Evolutionary conservation across 2,329 filamentous ascomycete species (phyloP).

Genomic region (Malbranchea cinnamomea): DNA sequence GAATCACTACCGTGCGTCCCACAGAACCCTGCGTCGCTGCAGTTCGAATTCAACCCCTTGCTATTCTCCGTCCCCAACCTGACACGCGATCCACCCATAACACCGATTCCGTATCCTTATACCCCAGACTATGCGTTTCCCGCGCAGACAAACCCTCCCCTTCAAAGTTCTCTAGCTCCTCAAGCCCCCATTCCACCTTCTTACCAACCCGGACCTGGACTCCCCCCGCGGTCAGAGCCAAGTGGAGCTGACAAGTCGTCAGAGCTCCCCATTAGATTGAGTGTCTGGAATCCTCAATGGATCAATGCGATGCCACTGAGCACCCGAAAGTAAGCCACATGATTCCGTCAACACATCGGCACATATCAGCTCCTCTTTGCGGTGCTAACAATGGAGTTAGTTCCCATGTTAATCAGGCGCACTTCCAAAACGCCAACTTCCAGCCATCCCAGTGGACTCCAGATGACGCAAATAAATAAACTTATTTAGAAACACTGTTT

Average conservation of each 20-base stretch:
- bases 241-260: slow-evolving; percentile 16
- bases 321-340: slow-evolving; percentile 23
- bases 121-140: slow-evolving; percentile 3
- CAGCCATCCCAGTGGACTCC: slow-evolving; percentile 32
- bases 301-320: slow-evolving; percentile 26
- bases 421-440: slow-evolving; percentile 32
- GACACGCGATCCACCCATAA: slow-evolving; percentile 23
- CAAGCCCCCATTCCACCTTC: slow-evolving; percentile 14
- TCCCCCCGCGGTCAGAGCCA: slow-evolving; percentile 16
- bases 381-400: slow-evolving; percentile 17
- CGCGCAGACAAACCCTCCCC: slow-evolving; percentile 1
- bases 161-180: slow-evolving; percentile 5
- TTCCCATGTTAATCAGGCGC: slow-evolving; percentile 30
- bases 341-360: no score
- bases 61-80: slow-evolving; percentile 28
- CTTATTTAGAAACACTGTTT: no score
- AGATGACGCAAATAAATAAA: slow-evolving; percentile 22
- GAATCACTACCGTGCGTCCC: slow-evolving; percentile 24
- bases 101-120: slow-evolving; percentile 11
- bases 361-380: background rate
- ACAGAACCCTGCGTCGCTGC: slow-evolving; percentile 23
- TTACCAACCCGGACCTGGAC: slow-evolving; percentile 14
- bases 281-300: slow-evolving; percentile 26
- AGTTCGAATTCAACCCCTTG: slow-evolving; percentile 25
- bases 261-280: slow-evolving; percentile 23